Evolutionary conservation across 257 asterid genomes (phyloP).

Genomic region (Jacaranda mimosifolia): DNA sequence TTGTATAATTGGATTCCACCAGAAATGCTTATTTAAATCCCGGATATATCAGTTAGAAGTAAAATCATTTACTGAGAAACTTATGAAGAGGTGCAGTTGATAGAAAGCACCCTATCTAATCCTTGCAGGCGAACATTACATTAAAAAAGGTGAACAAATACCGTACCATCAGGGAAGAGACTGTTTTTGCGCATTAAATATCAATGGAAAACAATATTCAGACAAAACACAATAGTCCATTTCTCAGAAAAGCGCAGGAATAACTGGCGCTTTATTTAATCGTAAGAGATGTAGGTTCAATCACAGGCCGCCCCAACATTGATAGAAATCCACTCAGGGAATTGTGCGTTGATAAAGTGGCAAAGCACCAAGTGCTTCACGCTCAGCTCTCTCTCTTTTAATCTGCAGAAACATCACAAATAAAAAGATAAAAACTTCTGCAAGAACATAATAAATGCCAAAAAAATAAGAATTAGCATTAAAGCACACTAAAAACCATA

Average conservation of each 20-base stretch:
- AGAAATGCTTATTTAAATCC: background rate
- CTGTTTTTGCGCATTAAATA: slow-evolving; percentile 6
- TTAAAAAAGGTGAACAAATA: slow-evolving; percentile 18
- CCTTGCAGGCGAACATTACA: background rate
- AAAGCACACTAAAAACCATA: background rate
- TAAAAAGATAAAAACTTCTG: background rate
- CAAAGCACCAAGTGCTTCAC: slow-evolving; percentile 79
- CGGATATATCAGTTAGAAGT: background rate
- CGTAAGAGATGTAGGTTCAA: slow-evolving; percentile 30
- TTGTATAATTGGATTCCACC: too few species aligned
- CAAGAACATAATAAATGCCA: background rate
- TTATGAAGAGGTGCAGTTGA: background rate
- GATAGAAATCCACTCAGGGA: slow-evolving; percentile 50
- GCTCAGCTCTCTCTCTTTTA: slow-evolving; percentile 81
- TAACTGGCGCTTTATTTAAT: slow-evolving; percentile 35
- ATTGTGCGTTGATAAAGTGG: slow-evolving; percentile 90
- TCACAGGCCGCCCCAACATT: slow-evolving; percentile 32
- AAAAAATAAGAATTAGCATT: background rate
- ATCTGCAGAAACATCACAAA: slow-evolving; percentile 53
- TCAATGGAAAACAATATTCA: slow-evolving; percentile 23
- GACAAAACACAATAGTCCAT: background rate
- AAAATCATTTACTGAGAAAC: background rate
- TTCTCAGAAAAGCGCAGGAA: slow-evolving; percentile 30
- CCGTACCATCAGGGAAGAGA: background rate
- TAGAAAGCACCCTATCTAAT: slow-evolving; percentile 1